These are phyloP conservation scores for Epipyxis sp. DNA, from an alignment of 108 stramenopile species.

Conservation along the genomic window DNA sequence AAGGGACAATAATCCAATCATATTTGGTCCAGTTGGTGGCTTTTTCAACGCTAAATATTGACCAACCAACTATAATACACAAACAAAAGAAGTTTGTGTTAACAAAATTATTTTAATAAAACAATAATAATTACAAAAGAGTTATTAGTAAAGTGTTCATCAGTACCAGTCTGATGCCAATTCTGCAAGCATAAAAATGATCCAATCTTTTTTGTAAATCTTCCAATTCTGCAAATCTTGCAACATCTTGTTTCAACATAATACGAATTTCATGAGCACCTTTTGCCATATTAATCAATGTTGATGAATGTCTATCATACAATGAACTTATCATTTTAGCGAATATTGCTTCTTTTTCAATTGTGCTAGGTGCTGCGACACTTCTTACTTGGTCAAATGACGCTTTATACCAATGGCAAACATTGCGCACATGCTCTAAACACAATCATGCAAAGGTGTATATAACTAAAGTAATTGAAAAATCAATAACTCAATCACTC, in stretches of 20 bases:
- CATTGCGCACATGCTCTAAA: constrained; percentile 57
- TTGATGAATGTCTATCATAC: constrained; percentile 83
- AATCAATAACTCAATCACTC: not conserved
- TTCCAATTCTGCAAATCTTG: not conserved
- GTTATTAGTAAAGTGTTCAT: no score
- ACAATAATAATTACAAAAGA: no score
- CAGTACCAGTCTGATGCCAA: constrained; percentile 83
- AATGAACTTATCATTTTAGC: constrained; percentile 74
- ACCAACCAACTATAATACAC: constrained; percentile 68
- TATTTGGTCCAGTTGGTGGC: not conserved
- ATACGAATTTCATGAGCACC: constrained; percentile 88
- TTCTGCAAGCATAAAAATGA: constrained; percentile 88
- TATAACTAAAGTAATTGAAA: not conserved
- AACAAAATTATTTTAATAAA: not conserved
- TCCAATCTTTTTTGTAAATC: constrained; percentile 50
- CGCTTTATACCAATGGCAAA: constrained; percentile 78
- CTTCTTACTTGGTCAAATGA: constrained; percentile 75
- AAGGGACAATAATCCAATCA: constrained; percentile 68
- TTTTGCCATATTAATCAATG: constrained; percentile 90
- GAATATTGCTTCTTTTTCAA: constrained; percentile 69
- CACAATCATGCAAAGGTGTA: not conserved
- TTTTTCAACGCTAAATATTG: constrained; percentile 50
- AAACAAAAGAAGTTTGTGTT: not conserved
- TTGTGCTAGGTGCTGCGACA: constrained; percentile 62
- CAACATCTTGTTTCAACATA: constrained; percentile 59